These are phyloP conservation scores for Candida takata DNA, from an alignment of 805 yeast species.

Conservation along the genomic window DNA sequence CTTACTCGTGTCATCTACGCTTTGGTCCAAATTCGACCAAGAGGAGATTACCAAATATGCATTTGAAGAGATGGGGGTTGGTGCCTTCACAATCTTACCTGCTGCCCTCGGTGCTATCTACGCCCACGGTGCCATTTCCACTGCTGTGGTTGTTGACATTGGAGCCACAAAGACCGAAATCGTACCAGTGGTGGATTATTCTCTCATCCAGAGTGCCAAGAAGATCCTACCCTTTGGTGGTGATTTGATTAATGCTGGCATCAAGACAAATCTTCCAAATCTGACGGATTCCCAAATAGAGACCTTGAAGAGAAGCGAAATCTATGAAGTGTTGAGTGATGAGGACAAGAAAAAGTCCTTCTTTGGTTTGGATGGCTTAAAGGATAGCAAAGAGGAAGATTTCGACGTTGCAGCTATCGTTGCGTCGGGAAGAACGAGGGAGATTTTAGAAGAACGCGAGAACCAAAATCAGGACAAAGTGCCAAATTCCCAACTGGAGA, in stretches of 20 bases:
- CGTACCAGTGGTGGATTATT: slow-evolving; percentile 71
- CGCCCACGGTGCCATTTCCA: slow-evolving; percentile 62
- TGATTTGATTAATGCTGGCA: slow-evolving; percentile 44
- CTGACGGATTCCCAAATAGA: slow-evolving; percentile 57
- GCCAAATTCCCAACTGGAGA: slow-evolving; percentile 64
- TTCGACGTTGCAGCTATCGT: slow-evolving; percentile 88
- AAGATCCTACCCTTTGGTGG: slow-evolving; percentile 56
- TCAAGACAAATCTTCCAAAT: slow-evolving; percentile 51
- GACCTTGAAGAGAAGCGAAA: slow-evolving; percentile 61
- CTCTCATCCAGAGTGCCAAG: slow-evolving; percentile 49
- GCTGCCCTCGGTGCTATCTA: slow-evolving; percentile 61
- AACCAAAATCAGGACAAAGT: slow-evolving; percentile 32
- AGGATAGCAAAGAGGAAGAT: slow-evolving; percentile 56
- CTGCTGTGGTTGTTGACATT: slow-evolving; percentile 70
- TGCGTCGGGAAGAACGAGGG: slow-evolving; percentile 67
- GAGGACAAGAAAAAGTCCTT: slow-evolving; percentile 57
- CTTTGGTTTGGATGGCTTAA: slow-evolving; percentile 48
- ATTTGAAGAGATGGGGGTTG: slow-evolving; percentile 65
- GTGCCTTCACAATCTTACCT: slow-evolving; percentile 67
- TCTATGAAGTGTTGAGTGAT: slow-evolving; percentile 73
- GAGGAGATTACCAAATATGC: slow-evolving; percentile 70
- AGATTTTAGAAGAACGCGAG: slow-evolving; percentile 60
- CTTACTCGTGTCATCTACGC: slow-evolving; percentile 54
- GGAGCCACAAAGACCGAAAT: slow-evolving; percentile 74
- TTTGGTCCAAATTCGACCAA: slow-evolving; percentile 62